Evolutionary conservation across 1,139 yeast genomes (phyloP).

Genomic region (Yamadazyma dushanensis): DNA sequence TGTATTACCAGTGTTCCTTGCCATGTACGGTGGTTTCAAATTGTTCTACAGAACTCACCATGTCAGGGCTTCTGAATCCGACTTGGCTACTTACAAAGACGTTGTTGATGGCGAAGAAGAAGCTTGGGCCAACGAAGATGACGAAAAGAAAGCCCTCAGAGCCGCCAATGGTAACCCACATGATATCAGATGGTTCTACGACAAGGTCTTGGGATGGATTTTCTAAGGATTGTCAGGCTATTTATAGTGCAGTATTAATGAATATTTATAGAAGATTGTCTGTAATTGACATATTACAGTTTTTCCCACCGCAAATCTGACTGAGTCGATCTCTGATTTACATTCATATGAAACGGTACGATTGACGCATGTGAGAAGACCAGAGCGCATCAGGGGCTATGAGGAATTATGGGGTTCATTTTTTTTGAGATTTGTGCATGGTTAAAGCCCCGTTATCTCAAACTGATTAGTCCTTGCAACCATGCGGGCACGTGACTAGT

Average conservation of each 20-base stretch:
- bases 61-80: slow-evolving; percentile 58
- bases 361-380: too few relatives aligned
- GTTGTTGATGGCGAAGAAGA: slow-evolving; percentile 70
- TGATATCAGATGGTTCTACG: slow-evolving; percentile 53
- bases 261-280: background rate
- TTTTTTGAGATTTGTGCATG: too few relatives aligned
- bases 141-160: slow-evolving; percentile 47
- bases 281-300: too few relatives aligned
- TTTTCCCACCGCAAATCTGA: too few relatives aligned
- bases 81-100: slow-evolving; percentile 62
- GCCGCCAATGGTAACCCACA: slow-evolving; percentile 47
- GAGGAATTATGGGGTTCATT: too few relatives aligned
- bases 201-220: slow-evolving; percentile 47
- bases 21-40: slow-evolving; percentile 61
- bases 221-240: slow-evolving; percentile 10
- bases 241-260: background rate
- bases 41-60: slow-evolving; percentile 51
- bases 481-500: too few relatives aligned
- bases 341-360: too few relatives aligned
- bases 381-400: too few relatives aligned
- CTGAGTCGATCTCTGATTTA: too few relatives aligned
- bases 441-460: too few relatives aligned
- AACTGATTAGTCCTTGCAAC: too few relatives aligned
- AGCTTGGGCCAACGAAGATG: slow-evolving; percentile 45
- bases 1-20: slow-evolving; percentile 66